Conservation (phyloP, 441 rosid genomes). For the Gossypium davidsonii region DNA sequence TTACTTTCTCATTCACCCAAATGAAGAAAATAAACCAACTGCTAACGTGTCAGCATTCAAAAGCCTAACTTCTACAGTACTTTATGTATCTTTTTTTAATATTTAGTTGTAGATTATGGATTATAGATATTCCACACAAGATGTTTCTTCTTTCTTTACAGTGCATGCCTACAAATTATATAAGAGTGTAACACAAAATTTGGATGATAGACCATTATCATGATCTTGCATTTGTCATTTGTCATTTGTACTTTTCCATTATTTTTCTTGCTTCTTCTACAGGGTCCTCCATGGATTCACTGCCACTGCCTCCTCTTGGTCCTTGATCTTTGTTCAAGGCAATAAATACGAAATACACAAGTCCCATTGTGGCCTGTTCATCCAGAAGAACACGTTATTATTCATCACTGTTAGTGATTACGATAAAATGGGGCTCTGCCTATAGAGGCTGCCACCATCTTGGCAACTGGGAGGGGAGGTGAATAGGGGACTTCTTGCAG, state of each 20-base stretch:
- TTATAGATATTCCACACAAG: neutral
- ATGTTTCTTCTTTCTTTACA: neutral
- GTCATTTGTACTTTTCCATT: constrained; percentile 81
- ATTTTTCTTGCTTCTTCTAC: constrained; percentile 86
- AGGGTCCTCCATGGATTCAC: constrained; percentile 36
- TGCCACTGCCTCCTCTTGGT: constrained; percentile 39
- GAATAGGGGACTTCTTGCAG: neutral
- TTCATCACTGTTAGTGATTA: neutral
- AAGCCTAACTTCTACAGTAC: no score
- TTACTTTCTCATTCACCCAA: no score
- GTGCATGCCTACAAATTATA: neutral
- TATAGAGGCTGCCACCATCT: neutral
- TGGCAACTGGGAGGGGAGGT: neutral
- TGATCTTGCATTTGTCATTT: neutral
- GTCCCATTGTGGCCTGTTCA: constrained; percentile 84
- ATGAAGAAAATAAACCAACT: no score
- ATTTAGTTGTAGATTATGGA: no score
- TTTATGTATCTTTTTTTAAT: no score
- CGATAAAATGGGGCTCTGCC: neutral
- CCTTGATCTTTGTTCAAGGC: constrained; percentile 74
- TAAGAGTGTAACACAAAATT: neutral
- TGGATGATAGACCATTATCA: neutral
- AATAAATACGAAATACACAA: constrained; percentile 66
- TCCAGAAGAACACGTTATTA: constrained; percentile 13
- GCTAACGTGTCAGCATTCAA: no score